These are phyloP conservation scores for Oryza punctata DNA, from an alignment of 176 grass and related monocot genomes.

Conservation along the genomic window DNA sequence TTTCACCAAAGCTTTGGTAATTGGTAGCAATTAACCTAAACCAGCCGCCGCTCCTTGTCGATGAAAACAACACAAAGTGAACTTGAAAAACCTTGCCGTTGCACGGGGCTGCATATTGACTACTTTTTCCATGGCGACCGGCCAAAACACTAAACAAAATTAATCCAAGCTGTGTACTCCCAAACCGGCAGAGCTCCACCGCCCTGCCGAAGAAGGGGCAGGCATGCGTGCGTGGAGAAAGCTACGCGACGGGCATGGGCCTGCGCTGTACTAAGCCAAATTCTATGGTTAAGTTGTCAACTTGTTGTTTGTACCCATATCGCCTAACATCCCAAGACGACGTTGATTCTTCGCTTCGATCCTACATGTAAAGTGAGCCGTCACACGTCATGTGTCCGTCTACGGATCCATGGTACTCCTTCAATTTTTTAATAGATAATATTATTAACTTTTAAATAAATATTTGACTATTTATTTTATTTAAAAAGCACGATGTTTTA, in stretches of 20 bases:
- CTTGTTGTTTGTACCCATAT: not conserved
- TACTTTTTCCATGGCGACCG: not conserved
- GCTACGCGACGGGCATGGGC: not conserved
- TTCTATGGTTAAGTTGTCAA: conserved; percentile 28
- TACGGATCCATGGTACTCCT: not conserved
- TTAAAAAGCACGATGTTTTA: too few relatives aligned
- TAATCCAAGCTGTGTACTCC: not conserved
- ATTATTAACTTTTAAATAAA: too few relatives aligned
- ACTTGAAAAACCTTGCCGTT: not conserved
- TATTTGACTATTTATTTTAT: too few relatives aligned
- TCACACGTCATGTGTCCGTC: not conserved
- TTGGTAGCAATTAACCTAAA: not conserved
- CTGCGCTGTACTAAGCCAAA: not conserved
- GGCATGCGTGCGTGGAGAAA: not conserved
- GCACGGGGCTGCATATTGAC: not conserved
- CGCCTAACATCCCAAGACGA: conserved; percentile 33
- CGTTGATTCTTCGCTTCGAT: conserved; percentile 13
- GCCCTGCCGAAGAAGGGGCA: not conserved
- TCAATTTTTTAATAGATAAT: too few relatives aligned
- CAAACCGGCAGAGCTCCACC: not conserved
- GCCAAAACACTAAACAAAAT: not conserved
- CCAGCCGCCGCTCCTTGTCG: not conserved
- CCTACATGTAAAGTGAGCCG: conserved; percentile 52
- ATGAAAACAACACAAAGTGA: not conserved
- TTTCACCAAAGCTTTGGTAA: too few relatives aligned